These are phyloP conservation scores for Fusarium sp. DNA, from an alignment of 2,329 filamentous ascomycete species.

Conservation along the genomic window DNA sequence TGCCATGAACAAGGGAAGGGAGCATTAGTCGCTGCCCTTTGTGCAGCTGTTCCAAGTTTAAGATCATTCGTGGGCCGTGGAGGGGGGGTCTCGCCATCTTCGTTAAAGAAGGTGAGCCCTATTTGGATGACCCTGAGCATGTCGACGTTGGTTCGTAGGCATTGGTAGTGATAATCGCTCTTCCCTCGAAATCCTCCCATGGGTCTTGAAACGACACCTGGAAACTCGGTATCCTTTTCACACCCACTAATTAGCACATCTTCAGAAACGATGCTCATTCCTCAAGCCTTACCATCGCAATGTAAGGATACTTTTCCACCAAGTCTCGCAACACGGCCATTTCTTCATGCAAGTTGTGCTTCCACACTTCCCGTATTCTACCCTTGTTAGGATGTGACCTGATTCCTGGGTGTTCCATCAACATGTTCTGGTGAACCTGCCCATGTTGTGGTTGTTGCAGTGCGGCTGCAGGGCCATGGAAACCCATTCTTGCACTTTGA, in stretches of 20 bases:
- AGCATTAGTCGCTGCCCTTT: constrained; percentile 57
- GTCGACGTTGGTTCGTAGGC: constrained; percentile 95
- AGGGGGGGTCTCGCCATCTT: constrained; percentile 88
- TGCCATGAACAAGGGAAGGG: constrained; percentile 93
- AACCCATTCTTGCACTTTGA: constrained; percentile 89
- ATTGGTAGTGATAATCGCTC: constrained; percentile 99
- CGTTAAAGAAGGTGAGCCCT: constrained; percentile 91
- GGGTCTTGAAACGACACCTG: constrained; percentile 94
- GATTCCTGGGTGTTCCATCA: constrained; percentile 59
- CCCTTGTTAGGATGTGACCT: constrained; percentile 74
- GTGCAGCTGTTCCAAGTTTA: constrained; percentile 52
- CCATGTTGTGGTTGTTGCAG: constrained; percentile 70
- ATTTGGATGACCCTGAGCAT: constrained; percentile 98
- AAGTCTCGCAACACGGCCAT: constrained; percentile 86
- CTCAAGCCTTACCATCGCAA: constrained; percentile 84
- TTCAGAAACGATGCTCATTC: constrained; percentile 1
- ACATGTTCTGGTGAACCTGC: constrained; percentile 56
- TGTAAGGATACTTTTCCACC: constrained; percentile 92
- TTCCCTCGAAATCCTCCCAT: constrained; percentile 96
- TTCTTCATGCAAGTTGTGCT: constrained; percentile 89
- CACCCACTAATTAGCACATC: constrained; percentile 28
- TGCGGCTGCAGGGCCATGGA: constrained; percentile 70
- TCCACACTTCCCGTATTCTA: constrained; percentile 96
- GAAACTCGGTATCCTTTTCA: constrained; percentile 92
- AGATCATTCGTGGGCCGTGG: constrained; percentile 68